A percentile compares a stretch with the other conserved stretches of the same genome.
phyloP scores from a whole-genome alignment of 1,284 basidiomycete genomes.

The Neonothopanus nambi region DNA sequence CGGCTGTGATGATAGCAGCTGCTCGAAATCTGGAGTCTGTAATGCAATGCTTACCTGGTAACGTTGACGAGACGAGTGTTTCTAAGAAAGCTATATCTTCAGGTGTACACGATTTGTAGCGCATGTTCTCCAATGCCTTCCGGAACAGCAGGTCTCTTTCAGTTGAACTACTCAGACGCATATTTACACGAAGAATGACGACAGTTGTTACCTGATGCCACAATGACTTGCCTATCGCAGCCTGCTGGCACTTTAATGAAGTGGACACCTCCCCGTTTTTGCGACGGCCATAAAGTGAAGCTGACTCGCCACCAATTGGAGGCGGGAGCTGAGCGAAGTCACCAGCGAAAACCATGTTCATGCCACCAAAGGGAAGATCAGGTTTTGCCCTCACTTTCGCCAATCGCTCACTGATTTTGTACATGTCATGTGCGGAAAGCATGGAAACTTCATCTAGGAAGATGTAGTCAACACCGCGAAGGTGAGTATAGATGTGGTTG shows the following conservation, averaged over 20 bases:
- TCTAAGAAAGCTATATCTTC: constrained; percentile 33
- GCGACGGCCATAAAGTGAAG: constrained; percentile 22
- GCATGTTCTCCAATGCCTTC: constrained; percentile 32
- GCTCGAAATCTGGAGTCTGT: too few relatives aligned
- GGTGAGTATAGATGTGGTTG: background rate
- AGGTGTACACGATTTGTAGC: constrained; percentile 33
- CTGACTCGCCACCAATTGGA: constrained; percentile 5
- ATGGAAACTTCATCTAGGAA: constrained; percentile 33
- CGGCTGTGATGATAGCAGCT: constrained; percentile 21
- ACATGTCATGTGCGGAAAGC: constrained; percentile 24
- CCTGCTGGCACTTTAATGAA: constrained; percentile 17
- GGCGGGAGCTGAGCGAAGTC: constrained; percentile 31
- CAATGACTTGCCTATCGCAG: constrained; percentile 30
- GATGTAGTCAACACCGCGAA: constrained; percentile 26
- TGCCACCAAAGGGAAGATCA: constrained; percentile 21
- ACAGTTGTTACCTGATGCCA: constrained; percentile 38
- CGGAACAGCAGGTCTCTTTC: constrained; percentile 28
- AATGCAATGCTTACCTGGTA: too few relatives aligned
- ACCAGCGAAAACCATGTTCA: constrained; percentile 27
- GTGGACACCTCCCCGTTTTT: constrained; percentile 13
- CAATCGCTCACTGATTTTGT: constrained; percentile 20
- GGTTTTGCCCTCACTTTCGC: constrained; percentile 7
- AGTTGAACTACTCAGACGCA: constrained; percentile 30
- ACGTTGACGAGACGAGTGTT: too few relatives aligned
- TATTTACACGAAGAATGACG: constrained; percentile 37